phyloP scores from a whole-genome alignment of 2,329 filamentous ascomycete genomes.

The Xylariaceae sp. region DNA sequence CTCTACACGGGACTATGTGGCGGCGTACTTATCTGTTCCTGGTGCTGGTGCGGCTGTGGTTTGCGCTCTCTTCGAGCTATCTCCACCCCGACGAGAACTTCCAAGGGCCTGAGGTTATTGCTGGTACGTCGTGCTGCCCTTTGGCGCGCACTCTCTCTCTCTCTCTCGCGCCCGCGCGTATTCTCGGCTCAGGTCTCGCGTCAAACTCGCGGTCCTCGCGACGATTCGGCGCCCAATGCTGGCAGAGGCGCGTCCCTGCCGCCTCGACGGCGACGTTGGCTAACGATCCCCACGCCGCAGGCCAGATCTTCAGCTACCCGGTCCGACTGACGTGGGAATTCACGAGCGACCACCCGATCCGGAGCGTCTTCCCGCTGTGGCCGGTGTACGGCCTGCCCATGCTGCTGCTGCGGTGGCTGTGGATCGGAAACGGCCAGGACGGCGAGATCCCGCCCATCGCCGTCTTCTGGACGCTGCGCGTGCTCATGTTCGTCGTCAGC shows the following conservation, averaged over 20 bases:
- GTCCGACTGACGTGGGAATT: conserved; percentile 94
- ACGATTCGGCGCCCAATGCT: no score
- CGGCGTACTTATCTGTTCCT: conserved; percentile 80
- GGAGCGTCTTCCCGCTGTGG: conserved; percentile 96
- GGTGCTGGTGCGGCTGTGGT: conserved; percentile 81
- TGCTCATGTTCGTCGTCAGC: conserved; percentile 89
- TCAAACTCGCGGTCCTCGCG: no score
- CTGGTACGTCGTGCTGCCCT: conserved; percentile 56
- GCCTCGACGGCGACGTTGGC: no score
- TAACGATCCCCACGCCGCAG: conserved; percentile 47
- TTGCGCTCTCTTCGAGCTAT: conserved; percentile 90
- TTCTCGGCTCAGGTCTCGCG: no score
- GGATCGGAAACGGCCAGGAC: conserved; percentile 73
- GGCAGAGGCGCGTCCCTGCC: no score
- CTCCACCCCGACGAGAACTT: conserved; percentile 99
- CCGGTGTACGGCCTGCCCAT: conserved; percentile 90
- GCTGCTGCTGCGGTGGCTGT: conserved; percentile 86
- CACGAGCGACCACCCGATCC: conserved; percentile 77
- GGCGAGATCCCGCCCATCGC: conserved; percentile 72
- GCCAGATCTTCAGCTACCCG: conserved; percentile 87
- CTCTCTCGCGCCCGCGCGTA: no score
- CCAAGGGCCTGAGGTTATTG: conserved; percentile 94
- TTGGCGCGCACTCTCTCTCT: no score
- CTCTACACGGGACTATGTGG: conserved; percentile 58
- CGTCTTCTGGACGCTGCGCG: conserved; percentile 82